Evolutionary conservation across 1,139 yeast species (phyloP).

Genomic region (Lodderomyces theae): DNA sequence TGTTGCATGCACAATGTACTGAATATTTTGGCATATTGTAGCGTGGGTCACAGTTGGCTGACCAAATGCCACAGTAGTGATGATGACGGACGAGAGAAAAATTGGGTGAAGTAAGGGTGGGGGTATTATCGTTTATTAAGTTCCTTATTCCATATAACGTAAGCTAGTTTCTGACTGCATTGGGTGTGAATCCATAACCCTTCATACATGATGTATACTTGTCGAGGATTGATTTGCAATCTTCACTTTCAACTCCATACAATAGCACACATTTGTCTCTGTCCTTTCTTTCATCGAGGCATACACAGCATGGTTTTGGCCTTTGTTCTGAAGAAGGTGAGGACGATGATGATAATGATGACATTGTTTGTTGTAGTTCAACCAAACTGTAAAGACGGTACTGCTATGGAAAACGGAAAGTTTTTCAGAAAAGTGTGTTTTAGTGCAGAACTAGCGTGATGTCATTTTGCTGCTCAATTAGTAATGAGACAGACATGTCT

Average conservation of each 20-base stretch:
- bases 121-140: too few relatives aligned
- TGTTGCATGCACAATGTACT: too few relatives aligned
- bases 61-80: too few relatives aligned
- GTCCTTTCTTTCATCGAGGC: constrained; percentile 76
- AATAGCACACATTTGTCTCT: constrained; percentile 85
- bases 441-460: not conserved
- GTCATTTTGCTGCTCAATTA: not conserved
- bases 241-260: constrained; percentile 81
- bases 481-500: not conserved
- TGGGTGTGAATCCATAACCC: constrained; percentile 67
- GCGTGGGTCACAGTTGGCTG: too few relatives aligned
- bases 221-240: constrained; percentile 69
- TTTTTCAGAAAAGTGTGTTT: not conserved
- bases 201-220: constrained; percentile 87
- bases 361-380: too few relatives aligned
- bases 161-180: constrained; percentile 26
- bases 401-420: too few relatives aligned
- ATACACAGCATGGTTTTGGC: constrained; percentile 97
- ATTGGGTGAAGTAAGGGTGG: too few relatives aligned
- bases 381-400: too few relatives aligned
- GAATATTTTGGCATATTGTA: too few relatives aligned
- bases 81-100: too few relatives aligned
- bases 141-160: too few relatives aligned
- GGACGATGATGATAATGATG: not conserved
- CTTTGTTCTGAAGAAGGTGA: constrained; percentile 36